Percentiles rank a stretch among this genome's conserved stretches.
Evolutionary conservation across 169 alveolate species (phyloP).

Genomic region (Plasmodium adleri): DNA sequence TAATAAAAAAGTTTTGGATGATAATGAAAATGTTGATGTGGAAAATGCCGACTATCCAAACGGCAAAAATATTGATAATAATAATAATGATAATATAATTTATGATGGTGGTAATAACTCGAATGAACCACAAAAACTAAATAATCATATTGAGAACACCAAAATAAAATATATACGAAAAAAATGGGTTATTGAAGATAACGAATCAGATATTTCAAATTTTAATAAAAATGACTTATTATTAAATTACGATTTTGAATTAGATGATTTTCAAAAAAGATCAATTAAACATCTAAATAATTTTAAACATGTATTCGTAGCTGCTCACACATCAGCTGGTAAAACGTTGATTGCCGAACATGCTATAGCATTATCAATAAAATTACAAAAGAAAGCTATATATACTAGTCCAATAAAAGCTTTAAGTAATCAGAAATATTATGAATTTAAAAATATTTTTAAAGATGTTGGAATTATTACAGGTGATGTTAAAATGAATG

Average conservation of each 20-base stretch:
- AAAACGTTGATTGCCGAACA: constrained; percentile 98
- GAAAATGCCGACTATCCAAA: not conserved
- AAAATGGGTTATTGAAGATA: constrained; percentile 86
- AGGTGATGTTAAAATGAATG: constrained; percentile 98
- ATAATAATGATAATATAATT: not conserved
- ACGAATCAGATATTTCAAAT: constrained; percentile 54
- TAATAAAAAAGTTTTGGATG: not conserved
- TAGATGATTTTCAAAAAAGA: constrained; percentile 97
- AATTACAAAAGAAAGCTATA: constrained; percentile 94
- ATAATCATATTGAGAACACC: constrained; percentile 8
- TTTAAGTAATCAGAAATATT: constrained; percentile 96
- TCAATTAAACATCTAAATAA: constrained; percentile 94
- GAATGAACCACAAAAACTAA: not conserved
- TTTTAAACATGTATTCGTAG: constrained; percentile 95
- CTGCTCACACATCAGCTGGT: constrained; percentile 99
- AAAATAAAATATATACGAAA: constrained; percentile 76
- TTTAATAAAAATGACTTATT: constrained; percentile 82
- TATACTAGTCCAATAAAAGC: constrained; percentile 99
- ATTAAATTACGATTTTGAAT: constrained; percentile 93
- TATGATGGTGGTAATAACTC: not conserved
- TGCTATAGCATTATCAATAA: constrained; percentile 97
- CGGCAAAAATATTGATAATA: not conserved
- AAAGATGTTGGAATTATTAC: constrained; percentile 96
- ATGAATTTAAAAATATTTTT: constrained; percentile 92
- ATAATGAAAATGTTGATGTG: not conserved